Base-by-base conservation (phyloP, 805 yeast species). In the Candida nanaspora region DNA sequence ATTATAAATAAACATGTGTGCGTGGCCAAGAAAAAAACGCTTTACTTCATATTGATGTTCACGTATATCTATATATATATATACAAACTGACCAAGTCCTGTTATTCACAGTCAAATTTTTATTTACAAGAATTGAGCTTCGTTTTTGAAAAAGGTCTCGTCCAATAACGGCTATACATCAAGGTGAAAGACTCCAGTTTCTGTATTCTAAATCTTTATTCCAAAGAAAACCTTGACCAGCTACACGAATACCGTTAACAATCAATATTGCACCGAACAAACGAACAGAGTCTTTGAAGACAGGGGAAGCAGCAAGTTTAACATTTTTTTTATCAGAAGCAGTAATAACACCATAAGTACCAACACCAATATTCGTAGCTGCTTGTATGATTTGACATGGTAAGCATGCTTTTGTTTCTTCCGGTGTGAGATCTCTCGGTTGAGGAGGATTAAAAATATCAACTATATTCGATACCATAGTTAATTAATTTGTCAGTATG, bases 361-460 rank as follows among this genome's bases (percentile, higher is more conserved):
- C 94, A 4, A 81, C 80, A 4, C 68, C 76, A 1, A 81, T 42
- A 22, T 80, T 68, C 15, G 78, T 70, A 8, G 71, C 52, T 1
- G 86, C 69, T 35, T 83, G 82, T 66, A 82, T 74, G 1, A 78
- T 56, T 45, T 83, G 82, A 52, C 95, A 85, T 2, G 83, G 78
- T 2, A 80, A 48, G 52, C 95, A 85, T 47, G 74, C 80, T 43
- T 65, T 65, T 38, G 68, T 68, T 44, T 69, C 72, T 20, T 69
- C 70, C 2, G 53, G 53, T 1, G 64, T 51, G 13, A 72, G 51
- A 38, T 63, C 69, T 21, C 74, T 57, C 10, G 71, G 47, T 6
- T 67, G 61, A 2, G 76, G 72, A 1, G 78, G 78, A 45, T 67
- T 69, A 54, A 80, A 72, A 2, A 78, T 65, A n/a, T 69, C 62